Conservation (phyloP, 805 yeast species). For the Lipomyces orientalis region DNA sequence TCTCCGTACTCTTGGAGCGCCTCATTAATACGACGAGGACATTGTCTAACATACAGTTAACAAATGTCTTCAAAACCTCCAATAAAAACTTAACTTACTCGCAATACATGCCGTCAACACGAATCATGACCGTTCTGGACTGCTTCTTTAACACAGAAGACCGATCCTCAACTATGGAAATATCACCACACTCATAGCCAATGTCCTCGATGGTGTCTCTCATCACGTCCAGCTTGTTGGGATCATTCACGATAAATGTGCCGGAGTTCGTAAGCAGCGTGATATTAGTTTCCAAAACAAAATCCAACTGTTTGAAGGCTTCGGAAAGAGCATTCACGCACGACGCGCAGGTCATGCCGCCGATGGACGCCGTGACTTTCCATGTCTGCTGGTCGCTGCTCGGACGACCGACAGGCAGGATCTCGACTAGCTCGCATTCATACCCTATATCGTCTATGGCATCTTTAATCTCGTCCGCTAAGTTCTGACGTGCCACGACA, state of each 20-base stretch:
- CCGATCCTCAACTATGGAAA: slow-evolving; percentile 53
- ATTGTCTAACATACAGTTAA: slow-evolving; percentile 47
- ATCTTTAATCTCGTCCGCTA: slow-evolving; percentile 57
- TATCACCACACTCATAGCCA: slow-evolving; percentile 65
- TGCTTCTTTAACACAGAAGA: slow-evolving; percentile 55
- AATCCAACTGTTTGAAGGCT: slow-evolving; percentile 53
- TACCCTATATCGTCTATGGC: slow-evolving; percentile 55
- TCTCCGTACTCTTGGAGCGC: slow-evolving; percentile 61
- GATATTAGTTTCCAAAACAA: slow-evolving; percentile 58
- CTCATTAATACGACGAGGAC: slow-evolving; percentile 63
- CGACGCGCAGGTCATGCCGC: slow-evolving; percentile 78
- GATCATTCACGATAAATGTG: slow-evolving; percentile 56
- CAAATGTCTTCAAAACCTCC: background rate
- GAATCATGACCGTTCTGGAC: slow-evolving; percentile 62
- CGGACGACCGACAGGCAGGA: slow-evolving; percentile 59
- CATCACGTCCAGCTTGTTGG: slow-evolving; percentile 50
- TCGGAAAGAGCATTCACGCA: slow-evolving; percentile 64
- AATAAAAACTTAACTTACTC: slow-evolving; percentile 42
- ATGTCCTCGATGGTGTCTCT: slow-evolving; percentile 63
- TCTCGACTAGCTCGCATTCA: slow-evolving; percentile 60
- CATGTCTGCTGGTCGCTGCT: slow-evolving; percentile 48
- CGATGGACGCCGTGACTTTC: slow-evolving; percentile 64
- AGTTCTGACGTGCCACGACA: slow-evolving; percentile 56
- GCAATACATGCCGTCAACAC: slow-evolving; percentile 71
- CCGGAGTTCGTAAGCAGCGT: slow-evolving; percentile 68